These are phyloP conservation scores for Fusarium bulbicola DNA, from an alignment of 2,329 filamentous ascomycete genomes.

Conservation along the genomic window DNA sequence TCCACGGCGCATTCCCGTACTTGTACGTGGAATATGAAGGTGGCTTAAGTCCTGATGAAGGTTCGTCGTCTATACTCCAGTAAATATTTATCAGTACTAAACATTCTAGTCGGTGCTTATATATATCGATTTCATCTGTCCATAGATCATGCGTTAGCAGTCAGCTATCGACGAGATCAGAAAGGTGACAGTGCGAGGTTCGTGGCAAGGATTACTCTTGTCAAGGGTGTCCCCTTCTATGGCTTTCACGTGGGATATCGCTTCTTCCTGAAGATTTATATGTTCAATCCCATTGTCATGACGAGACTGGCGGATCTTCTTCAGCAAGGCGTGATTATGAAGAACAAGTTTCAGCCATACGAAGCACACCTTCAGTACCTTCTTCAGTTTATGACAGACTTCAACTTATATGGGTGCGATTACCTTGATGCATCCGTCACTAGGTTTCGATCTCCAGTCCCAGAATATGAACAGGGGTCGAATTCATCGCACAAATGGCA, in stretches of 20 bases:
- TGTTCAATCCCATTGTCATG: conserved; percentile 88
- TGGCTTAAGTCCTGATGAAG: conserved; percentile 70
- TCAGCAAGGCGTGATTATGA: conserved; percentile 87
- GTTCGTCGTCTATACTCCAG: conserved; percentile 55
- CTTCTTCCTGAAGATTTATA: conserved; percentile 93
- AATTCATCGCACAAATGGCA: conserved; percentile 80
- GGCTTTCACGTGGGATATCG: conserved; percentile 93
- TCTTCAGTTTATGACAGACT: conserved; percentile 98
- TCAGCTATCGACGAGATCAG: conserved; percentile 82
- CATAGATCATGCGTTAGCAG: conserved; percentile 88
- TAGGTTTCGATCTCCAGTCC: conserved; percentile 79
- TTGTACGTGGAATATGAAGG: conserved; percentile 90
- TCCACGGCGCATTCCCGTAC: conserved; percentile 96
- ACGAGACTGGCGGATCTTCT: conserved; percentile 88
- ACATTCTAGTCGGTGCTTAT: conserved; percentile 71
- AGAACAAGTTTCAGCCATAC: conserved; percentile 85
- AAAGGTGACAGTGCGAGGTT: conserved; percentile 73
- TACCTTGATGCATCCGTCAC: conserved; percentile 80
- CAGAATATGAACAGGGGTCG: conserved; percentile 69
- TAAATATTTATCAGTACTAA: conserved; percentile 12
- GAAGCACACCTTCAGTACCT: conserved; percentile 94
- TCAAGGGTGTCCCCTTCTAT: conserved; percentile 95
- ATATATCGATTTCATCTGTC: conserved; percentile 83
- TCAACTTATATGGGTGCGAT: conserved; percentile 93
- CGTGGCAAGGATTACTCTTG: conserved; percentile 88